Evolutionary conservation across 306 rosid species (phyloP).

Genomic region (Alnus glutinosa): DNA sequence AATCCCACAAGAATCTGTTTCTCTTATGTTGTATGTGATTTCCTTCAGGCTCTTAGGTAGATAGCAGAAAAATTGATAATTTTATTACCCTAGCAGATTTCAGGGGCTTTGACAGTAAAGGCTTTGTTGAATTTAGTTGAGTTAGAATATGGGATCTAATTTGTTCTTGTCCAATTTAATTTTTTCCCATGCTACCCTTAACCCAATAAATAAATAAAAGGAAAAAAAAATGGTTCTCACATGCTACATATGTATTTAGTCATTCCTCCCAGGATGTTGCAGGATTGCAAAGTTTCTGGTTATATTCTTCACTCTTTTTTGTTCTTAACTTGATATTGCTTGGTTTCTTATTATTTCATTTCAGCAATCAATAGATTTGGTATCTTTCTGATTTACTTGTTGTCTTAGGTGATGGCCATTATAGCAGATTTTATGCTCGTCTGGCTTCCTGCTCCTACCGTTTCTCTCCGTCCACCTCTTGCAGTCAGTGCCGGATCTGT

Average conservation of each 20-base stretch:
- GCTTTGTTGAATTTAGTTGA: neutral
- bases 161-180: neutral
- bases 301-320: neutral
- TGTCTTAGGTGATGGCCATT: conserved; percentile 82
- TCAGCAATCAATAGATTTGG: neutral
- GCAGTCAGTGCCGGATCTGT: conserved; percentile 65
- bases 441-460: conserved; percentile 90
- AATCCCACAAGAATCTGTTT: neutral
- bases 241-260: neutral
- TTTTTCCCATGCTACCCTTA: neutral
- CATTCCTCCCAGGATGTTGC: neutral
- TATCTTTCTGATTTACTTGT: neutral
- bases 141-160: neutral
- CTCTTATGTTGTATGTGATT: neutral
- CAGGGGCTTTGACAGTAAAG: too few relatives aligned
- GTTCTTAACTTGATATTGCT: neutral
- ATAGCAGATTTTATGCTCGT: conserved; percentile 97
- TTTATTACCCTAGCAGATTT: neutral
- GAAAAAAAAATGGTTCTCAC: neutral
- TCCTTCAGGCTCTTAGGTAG: too few relatives aligned
- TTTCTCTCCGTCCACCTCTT: conserved; percentile 75
- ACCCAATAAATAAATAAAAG: neutral
- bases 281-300: neutral
- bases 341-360: neutral
- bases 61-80: neutral